phyloP scores from a whole-genome alignment of 352 stramenopile genomes.

The Phytophthora pisi region DNA sequence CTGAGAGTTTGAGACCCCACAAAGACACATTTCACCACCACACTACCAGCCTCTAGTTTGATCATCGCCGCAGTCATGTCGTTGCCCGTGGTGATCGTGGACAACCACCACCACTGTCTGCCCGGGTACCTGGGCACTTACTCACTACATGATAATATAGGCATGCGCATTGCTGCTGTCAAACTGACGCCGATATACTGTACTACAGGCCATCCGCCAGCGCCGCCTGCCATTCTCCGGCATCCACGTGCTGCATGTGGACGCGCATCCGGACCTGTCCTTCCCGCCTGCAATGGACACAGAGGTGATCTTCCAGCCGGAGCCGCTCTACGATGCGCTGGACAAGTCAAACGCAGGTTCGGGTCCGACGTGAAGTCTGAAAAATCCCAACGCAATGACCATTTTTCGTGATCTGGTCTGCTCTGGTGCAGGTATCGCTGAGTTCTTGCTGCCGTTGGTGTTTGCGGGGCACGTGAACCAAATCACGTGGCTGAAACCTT shows the following conservation, averaged over 20 bases:
- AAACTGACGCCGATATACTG: not conserved
- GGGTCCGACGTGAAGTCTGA: not conserved
- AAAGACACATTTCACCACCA: too few species aligned
- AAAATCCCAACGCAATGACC: not conserved
- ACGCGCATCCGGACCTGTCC: conserved; percentile 88
- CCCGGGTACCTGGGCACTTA: conserved; percentile 27
- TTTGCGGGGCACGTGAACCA: conserved; percentile 79
- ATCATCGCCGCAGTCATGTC: not conserved
- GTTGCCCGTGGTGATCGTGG: conserved; percentile 62
- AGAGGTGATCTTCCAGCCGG: conserved; percentile 61
- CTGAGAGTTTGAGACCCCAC: too few species aligned
- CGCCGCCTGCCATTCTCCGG: conserved; percentile 65
- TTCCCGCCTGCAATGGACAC: conserved; percentile 57
- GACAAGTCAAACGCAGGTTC: conserved; percentile 59
- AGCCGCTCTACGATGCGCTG: conserved; percentile 75
- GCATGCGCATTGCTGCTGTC: not conserved
- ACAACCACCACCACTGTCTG: conserved; percentile 84
- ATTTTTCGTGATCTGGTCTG: not conserved
- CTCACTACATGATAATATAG: not conserved
- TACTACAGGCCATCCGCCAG: conserved; percentile 68
- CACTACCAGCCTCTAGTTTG: too few species aligned
- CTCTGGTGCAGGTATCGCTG: conserved; percentile 65
- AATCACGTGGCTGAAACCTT: conserved; percentile 83
- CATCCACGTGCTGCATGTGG: conserved; percentile 81
- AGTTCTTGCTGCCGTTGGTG: conserved; percentile 84